Evolutionary conservation across 345 rosid genomes (phyloP).

Genomic region (Diplotaxis tenuifolia): DNA sequence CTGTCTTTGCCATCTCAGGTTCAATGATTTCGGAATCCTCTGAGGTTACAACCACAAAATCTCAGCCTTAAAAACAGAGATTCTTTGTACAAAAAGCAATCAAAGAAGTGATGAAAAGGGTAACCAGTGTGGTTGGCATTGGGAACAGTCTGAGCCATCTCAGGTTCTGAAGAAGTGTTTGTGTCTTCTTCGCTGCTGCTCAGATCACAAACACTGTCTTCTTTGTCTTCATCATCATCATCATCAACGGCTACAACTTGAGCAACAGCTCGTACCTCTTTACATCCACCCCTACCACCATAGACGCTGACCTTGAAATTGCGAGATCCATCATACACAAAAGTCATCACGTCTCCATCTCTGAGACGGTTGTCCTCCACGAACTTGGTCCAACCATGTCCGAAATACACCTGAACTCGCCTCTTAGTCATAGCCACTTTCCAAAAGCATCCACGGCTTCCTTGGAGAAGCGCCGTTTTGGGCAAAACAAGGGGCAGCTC

Average conservation of each 20-base stretch:
- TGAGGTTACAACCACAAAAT: neutral
- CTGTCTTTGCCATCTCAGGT: neutral
- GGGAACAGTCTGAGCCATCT: neutral
- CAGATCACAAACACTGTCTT: neutral
- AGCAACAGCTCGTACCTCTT: neutral
- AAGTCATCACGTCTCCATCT: neutral
- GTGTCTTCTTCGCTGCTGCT: neutral
- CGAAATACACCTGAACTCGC: neutral
- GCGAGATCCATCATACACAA: neutral
- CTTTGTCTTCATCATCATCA: neutral
- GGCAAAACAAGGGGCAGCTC: conserved; percentile 17
- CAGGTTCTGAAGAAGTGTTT: neutral
- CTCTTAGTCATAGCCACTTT: neutral
- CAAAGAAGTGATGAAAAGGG: neutral
- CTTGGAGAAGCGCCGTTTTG: conserved; percentile 23
- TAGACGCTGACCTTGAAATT: neutral
- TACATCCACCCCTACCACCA: neutral
- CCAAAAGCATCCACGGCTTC: conserved; percentile 23
- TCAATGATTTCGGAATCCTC: neutral
- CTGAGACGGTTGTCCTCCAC: neutral
- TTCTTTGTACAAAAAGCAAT: neutral
- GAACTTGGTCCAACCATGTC: neutral
- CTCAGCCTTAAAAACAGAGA: neutral
- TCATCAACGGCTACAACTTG: neutral
- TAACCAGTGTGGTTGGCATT: neutral